Conservation (phyloP, 169 alveolate genomes). For the Plasmodium yoelii region DNA sequence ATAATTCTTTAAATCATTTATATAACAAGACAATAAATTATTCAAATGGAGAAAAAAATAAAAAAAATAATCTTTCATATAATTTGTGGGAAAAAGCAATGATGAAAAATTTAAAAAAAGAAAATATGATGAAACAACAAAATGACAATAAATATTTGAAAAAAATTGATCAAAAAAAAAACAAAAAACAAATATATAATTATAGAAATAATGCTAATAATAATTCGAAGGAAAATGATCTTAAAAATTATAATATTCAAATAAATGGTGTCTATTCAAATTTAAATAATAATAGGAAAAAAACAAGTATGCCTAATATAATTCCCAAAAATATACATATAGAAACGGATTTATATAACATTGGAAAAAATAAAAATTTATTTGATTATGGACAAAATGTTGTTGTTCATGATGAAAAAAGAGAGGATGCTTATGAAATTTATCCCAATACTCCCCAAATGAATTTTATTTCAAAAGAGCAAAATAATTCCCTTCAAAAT, state of each 20-base stretch:
- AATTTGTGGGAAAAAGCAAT: conserved; percentile 43
- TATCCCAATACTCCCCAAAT: conserved; percentile 2
- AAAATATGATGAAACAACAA: not conserved
- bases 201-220: not conserved
- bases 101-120: conserved; percentile 22
- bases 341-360: not conserved
- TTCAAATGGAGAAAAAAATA: not conserved
- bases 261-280: conserved; percentile 33
- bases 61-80: conserved; percentile 35
- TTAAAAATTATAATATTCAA: conserved; percentile 13
- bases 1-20: conserved; percentile 7
- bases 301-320: not conserved
- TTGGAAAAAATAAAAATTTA: conserved; percentile 2
- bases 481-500: conserved; percentile 8
- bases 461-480: not conserved
- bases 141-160: not conserved
- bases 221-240: not conserved
- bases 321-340: not conserved
- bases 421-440: conserved; percentile 54
- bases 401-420: conserved; percentile 24
- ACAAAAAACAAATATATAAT: not conserved
- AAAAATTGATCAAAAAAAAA: not conserved
- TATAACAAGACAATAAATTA: not conserved
- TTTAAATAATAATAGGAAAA: not conserved
- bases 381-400: not conserved